phyloP scores from a whole-genome alignment of 2,329 filamentous ascomycete genomes.

The Endoconidiophora laricicola region DNA sequence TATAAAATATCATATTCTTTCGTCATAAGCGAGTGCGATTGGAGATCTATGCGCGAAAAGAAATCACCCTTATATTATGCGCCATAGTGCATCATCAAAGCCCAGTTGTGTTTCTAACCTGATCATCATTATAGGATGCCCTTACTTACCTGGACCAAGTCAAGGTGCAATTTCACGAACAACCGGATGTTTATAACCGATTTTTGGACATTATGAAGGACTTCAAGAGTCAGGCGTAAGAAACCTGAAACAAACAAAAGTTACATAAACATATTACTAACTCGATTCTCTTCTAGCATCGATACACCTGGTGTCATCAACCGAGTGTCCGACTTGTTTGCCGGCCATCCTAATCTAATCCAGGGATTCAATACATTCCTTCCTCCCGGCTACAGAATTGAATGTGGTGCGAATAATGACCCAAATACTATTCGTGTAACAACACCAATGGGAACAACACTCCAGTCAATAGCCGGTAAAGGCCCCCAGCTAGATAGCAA shows the following conservation, averaged over 20 bases:
- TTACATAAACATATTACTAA: not conserved
- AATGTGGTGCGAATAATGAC: conserved; percentile 85
- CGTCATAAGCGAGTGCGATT: not conserved
- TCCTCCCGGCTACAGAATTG: conserved; percentile 87
- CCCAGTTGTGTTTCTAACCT: not conserved
- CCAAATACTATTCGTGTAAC: conserved; percentile 94
- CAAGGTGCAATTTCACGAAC: conserved; percentile 92
- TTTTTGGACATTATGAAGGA: conserved; percentile 99
- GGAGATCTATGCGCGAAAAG: not conserved
- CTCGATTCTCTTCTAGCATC: conserved; percentile 31
- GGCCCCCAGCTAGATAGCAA: conserved; percentile 29
- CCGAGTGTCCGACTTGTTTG: conserved; percentile 86
- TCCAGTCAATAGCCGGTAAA: conserved; percentile 60
- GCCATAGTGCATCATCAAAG: not conserved
- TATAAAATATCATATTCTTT: not conserved
- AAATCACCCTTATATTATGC: not conserved
- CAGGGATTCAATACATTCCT: conserved; percentile 98
- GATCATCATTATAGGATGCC: conserved; percentile 36
- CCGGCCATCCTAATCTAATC: conserved; percentile 85
- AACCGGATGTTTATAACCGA: conserved; percentile 91
- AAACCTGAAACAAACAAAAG: not conserved
- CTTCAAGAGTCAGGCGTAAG: conserved; percentile 91
- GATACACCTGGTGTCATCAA: conserved; percentile 97
- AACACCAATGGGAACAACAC: conserved; percentile 92
- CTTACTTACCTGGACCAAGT: conserved; percentile 96